Evolutionary conservation across 495 filamentous ascomycete genomes (phyloP), one percentile per base, ranked within the genome.

Genomic region (Massariosphaeria phaeospora): DNA sequence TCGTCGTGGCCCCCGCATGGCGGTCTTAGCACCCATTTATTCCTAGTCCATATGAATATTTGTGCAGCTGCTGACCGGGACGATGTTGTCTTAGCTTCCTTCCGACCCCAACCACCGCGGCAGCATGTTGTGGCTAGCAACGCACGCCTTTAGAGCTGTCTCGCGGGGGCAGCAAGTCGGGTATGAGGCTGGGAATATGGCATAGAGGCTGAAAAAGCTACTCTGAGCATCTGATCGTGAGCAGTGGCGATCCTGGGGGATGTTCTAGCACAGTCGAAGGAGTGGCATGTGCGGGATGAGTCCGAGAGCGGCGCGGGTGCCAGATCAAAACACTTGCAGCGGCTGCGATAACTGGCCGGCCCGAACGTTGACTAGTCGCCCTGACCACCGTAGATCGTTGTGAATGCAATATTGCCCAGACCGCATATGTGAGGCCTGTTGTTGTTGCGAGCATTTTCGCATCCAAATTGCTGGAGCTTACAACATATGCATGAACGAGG

Each of bases 341-440:
- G 55, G 51, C 48, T 33, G 45, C 52, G 61, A 59, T 64, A 64
- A 64, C 55, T 64, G 61, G 61, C 61, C 61, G 61, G 61, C 47
- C 61, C 55, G 54, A 31, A 57, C 55, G 60, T 55, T 51, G 48
- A n/a, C 45, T 62, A 33, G 43, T 48, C 26, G 29, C 39, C 30
- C 48, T 42, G 47, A 58, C 39, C 31, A 38, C 45, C 38, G 61
- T 34, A 49, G 61, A 64, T 64, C 61, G 40, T 55, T 43, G 41
- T 17, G 39, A 29, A 42, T 52, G 33, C 25, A 64, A 34, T 64
- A 64, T 64, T 64, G 61, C 61, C 61, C 55, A 60, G 55, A 7
- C 40, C 15, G 21, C 21, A 40, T 58, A 55, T 51, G 48, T 52
- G 38, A 44, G 36, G n/a, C 34, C 20, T 52, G 48, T 35, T 52